phyloP scores from a whole-genome alignment of 176 grass and related monocot species.

The Thinopyrum elongatum region DNA sequence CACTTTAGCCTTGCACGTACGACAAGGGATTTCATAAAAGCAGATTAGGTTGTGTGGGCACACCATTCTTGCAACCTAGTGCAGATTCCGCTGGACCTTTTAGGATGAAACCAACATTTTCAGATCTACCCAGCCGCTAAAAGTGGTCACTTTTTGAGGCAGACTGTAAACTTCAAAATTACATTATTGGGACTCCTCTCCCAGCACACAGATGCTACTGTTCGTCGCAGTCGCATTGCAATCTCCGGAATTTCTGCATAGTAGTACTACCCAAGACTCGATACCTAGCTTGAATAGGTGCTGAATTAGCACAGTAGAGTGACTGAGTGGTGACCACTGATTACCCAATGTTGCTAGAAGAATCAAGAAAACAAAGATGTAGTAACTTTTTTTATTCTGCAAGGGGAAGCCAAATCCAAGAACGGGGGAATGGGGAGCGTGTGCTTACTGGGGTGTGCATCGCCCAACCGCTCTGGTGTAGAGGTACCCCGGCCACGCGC shows the following conservation, averaged over 20 bases:
- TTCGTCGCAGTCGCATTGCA: background rate
- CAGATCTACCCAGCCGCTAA: slow-evolving; percentile 28
- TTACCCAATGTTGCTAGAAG: background rate
- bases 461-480: slow-evolving; percentile 74
- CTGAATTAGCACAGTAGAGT: background rate
- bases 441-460: slow-evolving; percentile 88
- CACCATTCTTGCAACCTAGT: background rate
- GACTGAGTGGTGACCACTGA: background rate
- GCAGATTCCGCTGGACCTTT: background rate
- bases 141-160: slow-evolving; percentile 9
- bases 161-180: background rate
- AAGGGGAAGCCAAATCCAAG: background rate
- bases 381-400: background rate
- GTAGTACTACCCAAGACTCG: slow-evolving; percentile 4
- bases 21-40: slow-evolving; percentile 30
- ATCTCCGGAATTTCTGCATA: background rate
- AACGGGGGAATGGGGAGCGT: background rate
- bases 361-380: background rate
- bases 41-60: slow-evolving; percentile 30
- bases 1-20: slow-evolving; percentile 17
- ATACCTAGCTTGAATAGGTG: background rate
- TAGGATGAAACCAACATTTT: slow-evolving; percentile 7
- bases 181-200: background rate
- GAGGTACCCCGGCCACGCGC: slow-evolving; percentile 79
- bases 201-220: background rate